A percentile compares a stretch with the other conserved stretches of the same genome.
phyloP scores from a whole-genome alignment of 192 early-diverging fungal genomes.

The Backusella psychrophila region DNA sequence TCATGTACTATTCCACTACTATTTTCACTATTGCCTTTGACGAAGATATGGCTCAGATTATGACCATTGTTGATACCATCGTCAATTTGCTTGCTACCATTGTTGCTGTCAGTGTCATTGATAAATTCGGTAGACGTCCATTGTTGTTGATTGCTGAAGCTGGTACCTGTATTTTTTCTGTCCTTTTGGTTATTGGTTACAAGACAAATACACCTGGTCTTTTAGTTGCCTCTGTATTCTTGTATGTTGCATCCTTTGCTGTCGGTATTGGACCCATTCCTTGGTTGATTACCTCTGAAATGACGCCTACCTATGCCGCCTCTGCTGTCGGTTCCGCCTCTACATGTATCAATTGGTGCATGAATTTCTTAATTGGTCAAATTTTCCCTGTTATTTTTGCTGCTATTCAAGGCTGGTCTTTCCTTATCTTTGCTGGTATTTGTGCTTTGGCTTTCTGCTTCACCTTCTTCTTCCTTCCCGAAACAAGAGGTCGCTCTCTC shows the following conservation, averaged over 20 bases:
- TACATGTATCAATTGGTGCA: slow-evolving; percentile 70
- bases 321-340: slow-evolving; percentile 68
- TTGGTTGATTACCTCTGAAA: slow-evolving; percentile 76
- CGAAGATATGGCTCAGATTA: slow-evolving; percentile 50
- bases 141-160: slow-evolving; percentile 59
- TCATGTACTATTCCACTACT: slow-evolving; percentile 81
- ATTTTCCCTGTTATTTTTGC: slow-evolving; percentile 37
- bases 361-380: slow-evolving; percentile 46
- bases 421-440: slow-evolving; percentile 6
- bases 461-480: slow-evolving; percentile 45
- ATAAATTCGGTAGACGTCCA: slow-evolving; percentile 64
- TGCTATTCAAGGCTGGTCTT: background rate
- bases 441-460: slow-evolving; percentile 28
- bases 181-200: slow-evolving; percentile 66
- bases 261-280: slow-evolving; percentile 81
- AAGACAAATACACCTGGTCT: slow-evolving; percentile 49
- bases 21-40: slow-evolving; percentile 67
- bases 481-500: slow-evolving; percentile 50
- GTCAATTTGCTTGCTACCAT: slow-evolving; percentile 63
- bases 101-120: slow-evolving; percentile 56
- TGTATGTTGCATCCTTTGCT: slow-evolving; percentile 78
- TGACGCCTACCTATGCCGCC: slow-evolving; percentile 72
- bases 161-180: slow-evolving; percentile 61
- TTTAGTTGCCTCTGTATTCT: slow-evolving; percentile 65
- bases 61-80: slow-evolving; percentile 59